Evolutionary conservation across 148 eudicot genomes (phyloP).

Genomic region (Salicornia ramosissima): DNA sequence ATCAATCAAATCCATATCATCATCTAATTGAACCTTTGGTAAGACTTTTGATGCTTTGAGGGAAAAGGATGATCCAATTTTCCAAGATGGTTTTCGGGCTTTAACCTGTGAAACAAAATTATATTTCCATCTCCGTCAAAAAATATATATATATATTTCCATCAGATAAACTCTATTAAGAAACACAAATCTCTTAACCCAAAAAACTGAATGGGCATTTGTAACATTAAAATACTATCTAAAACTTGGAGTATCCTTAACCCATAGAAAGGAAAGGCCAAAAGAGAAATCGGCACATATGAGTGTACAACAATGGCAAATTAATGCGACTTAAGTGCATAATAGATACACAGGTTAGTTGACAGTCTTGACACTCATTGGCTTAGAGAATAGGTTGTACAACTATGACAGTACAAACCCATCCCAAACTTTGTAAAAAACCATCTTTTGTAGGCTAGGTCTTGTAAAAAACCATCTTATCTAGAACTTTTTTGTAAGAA

Average conservation of each 20-base stretch:
- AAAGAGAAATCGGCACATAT: neutral
- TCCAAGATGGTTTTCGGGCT: conserved; percentile 84
- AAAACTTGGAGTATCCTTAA: too few relatives aligned
- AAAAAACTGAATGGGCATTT: too few relatives aligned
- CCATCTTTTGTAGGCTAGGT: too few relatives aligned
- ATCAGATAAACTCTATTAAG: neutral
- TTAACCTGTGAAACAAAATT: conserved; percentile 32
- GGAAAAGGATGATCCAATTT: conserved; percentile 79
- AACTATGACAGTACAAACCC: too few relatives aligned
- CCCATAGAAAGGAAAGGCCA: neutral
- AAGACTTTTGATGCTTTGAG: conserved; percentile 51
- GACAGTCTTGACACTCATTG: too few relatives aligned
- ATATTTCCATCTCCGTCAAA: conserved; percentile 1
- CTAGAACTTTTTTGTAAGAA: too few relatives aligned
- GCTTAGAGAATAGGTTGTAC: neutral
- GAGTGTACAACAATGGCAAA: neutral
- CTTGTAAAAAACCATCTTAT: too few relatives aligned
- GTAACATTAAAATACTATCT: too few relatives aligned
- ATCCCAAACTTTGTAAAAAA: too few relatives aligned
- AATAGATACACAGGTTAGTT: too few relatives aligned
- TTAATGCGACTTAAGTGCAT: too few relatives aligned
- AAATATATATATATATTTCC: neutral
- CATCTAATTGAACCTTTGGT: conserved; percentile 63
- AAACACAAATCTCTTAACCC: neutral
- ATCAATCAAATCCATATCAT: conserved; percentile 84